A percentile compares a stretch with the other conserved stretches of the same genome.
These are phyloP conservation scores for Candida khao-thaluensis DNA, from an alignment of 805 yeast genomes.

Conservation along the genomic window DNA sequence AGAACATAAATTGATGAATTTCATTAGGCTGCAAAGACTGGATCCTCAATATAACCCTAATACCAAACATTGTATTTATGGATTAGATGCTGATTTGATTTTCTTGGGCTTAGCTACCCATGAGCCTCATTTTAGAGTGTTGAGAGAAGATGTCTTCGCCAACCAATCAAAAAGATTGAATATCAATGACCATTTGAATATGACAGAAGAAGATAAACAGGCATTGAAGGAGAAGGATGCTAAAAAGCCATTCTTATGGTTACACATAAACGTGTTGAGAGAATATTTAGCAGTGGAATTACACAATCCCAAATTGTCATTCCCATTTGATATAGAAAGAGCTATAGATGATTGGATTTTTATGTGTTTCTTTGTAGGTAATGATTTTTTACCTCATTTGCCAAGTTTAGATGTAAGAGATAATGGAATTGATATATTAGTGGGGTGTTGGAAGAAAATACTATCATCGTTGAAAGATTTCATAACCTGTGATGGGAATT, in stretches of 20 bases:
- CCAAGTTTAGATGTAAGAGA: slow-evolving; percentile 95
- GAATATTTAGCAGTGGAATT: slow-evolving; percentile 87
- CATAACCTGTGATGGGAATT: slow-evolving; percentile 85
- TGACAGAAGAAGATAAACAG: slow-evolving; percentile 59
- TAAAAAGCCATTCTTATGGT: slow-evolving; percentile 89
- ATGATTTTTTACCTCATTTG: slow-evolving; percentile 95
- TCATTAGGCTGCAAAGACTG: slow-evolving; percentile 83
- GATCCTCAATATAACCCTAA: slow-evolving; percentile 89
- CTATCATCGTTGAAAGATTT: slow-evolving; percentile 69
- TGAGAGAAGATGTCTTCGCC: slow-evolving; percentile 96
- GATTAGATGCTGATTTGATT: slow-evolving; percentile 96
- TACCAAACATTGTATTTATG: slow-evolving; percentile 94
- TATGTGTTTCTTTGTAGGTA: slow-evolving; percentile 98
- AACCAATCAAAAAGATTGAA: slow-evolving; percentile 54
- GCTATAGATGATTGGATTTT: slow-evolving; percentile 99
- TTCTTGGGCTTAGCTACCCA: slow-evolving; percentile 95
- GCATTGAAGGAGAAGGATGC: slow-evolving; percentile 42
- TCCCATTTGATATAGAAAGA: slow-evolving; percentile 84
- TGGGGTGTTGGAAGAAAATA: slow-evolving; percentile 77
- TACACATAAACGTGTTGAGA: slow-evolving; percentile 81
- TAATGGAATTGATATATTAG: slow-evolving; percentile 81
- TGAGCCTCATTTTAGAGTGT: slow-evolving; percentile 91
- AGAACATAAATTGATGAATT: slow-evolving; percentile 97
- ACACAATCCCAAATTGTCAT: slow-evolving; percentile 63
- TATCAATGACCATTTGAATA: slow-evolving; percentile 48